A percentile compares a stretch with the other conserved stretches of the same genome.
These are phyloP conservation scores for Hibiscus syriacus DNA, from an alignment of 345 rosid species.

Conservation along the genomic window DNA sequence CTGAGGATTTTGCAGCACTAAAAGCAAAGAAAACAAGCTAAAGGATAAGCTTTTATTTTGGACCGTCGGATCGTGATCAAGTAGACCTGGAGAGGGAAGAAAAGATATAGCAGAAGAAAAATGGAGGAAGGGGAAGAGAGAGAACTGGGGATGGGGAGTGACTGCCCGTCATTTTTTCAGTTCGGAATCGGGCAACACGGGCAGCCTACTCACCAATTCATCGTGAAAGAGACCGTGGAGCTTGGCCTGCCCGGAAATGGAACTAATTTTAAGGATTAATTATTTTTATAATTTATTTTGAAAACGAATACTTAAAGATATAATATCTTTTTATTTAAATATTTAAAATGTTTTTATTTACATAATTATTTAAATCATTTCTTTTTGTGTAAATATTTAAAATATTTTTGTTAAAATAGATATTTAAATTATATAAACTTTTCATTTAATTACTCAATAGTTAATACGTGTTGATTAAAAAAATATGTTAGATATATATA, in stretches of 20 bases:
- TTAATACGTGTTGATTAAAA: too few species aligned
- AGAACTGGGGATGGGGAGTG: conserved; percentile 20
- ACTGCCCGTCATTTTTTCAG: not conserved
- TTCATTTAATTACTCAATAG: too few species aligned
- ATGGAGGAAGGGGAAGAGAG: conserved; percentile 11
- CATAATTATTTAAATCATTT: too few species aligned
- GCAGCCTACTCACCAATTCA: conserved; percentile 9
- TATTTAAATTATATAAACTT: too few species aligned
- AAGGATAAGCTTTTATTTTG: conserved; percentile 28
- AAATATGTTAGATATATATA: too few species aligned
- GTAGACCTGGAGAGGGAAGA: conserved; percentile 14
- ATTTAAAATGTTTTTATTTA: too few species aligned
- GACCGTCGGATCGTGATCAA: conserved; percentile 61
- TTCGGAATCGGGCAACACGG: conserved; percentile 4
- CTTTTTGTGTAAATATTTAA: too few species aligned
- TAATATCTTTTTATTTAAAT: too few species aligned
- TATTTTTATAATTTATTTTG: too few species aligned
- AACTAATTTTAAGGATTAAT: conserved; percentile 8
- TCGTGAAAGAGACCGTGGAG: conserved; percentile 2
- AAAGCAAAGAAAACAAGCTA: conserved; percentile 24
- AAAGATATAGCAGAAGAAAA: conserved; percentile 24
- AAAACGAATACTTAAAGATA: too few species aligned
- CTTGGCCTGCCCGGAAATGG: conserved; percentile 24
- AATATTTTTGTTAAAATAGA: too few species aligned
- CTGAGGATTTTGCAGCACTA: conserved; percentile 34